Evolutionary conservation across 768 basidiomycete genomes (phyloP).

Genomic region (Tephrocybe sp.): DNA sequence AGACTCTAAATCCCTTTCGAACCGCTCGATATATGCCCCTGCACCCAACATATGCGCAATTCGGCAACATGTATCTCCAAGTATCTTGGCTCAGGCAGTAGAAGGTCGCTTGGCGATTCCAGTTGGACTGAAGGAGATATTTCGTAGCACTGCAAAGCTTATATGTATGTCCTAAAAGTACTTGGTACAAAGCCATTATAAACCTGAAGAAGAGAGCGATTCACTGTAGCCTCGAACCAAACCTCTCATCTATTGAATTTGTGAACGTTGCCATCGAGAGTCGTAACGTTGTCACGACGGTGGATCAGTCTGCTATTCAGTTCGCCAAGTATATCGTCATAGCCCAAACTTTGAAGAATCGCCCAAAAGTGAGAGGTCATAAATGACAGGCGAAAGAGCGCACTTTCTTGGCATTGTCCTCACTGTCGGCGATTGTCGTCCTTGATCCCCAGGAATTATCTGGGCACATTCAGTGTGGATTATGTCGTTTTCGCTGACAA

Average conservation of each 20-base stretch:
- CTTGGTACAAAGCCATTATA: neutral
- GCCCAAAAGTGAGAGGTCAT: conserved; percentile 20
- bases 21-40: conserved; percentile 17
- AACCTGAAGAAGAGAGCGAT: neutral
- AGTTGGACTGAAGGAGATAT: conserved; percentile 8
- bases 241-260: too few relatives aligned
- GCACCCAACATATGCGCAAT: conserved; percentile 39
- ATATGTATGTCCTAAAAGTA: conserved; percentile 15
- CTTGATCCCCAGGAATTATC: conserved; percentile 24
- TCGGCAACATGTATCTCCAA: conserved; percentile 36
- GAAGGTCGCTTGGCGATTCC: conserved; percentile 19
- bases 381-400: neutral
- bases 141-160: conserved; percentile 10
- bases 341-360: conserved; percentile 23
- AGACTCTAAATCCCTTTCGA: neutral
- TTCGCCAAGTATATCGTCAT: conserved; percentile 18
- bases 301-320: too few relatives aligned
- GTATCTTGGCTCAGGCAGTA: conserved; percentile 28
- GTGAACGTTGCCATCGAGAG: too few relatives aligned
- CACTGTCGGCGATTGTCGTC: conserved; percentile 15
- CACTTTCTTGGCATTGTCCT: neutral
- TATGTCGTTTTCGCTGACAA: neutral
- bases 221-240: conserved; percentile 27
- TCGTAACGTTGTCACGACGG: too few relatives aligned
- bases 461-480: conserved; percentile 18